Conservation (phyloP, 2,329 filamentous ascomycete species). For the Cladophialophora chaetospira region DNA sequence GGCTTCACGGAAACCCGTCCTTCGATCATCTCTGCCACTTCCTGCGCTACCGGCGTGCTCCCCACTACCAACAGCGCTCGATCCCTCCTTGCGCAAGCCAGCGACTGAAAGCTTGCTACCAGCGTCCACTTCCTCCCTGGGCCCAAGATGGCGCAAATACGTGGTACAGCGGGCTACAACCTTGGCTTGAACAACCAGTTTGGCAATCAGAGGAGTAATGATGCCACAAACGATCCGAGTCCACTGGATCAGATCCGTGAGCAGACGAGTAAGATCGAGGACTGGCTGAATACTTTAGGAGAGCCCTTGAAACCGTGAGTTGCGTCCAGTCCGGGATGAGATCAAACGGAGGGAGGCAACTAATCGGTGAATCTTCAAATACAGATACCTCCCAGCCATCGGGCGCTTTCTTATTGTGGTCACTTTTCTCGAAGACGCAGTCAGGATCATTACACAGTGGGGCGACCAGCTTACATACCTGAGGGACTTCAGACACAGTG, state of each 20-base stretch:
- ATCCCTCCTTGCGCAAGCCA: neutral
- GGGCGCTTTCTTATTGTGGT: constrained; percentile 97
- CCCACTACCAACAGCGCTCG: neutral
- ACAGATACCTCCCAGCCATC: constrained; percentile 88
- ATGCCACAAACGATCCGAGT: constrained; percentile 68
- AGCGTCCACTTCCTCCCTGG: neutral
- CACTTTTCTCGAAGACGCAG: constrained; percentile 94
- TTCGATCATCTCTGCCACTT: too few relatives aligned
- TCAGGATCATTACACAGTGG: constrained; percentile 98
- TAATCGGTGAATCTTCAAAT: constrained; percentile 10
- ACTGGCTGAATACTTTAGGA: constrained; percentile 80
- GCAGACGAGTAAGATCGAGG: constrained; percentile 98
- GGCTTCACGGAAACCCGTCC: too few relatives aligned
- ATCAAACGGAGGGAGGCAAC: too few relatives aligned
- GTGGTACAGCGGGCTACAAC: constrained; percentile 79
- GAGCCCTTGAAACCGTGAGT: constrained; percentile 95
- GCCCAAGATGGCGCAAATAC: constrained; percentile 52
- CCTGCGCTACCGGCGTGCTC: too few relatives aligned
- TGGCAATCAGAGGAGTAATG: constrained; percentile 59
- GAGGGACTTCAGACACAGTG: constrained; percentile 66
- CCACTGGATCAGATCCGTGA: constrained; percentile 85
- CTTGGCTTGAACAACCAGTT: constrained; percentile 75
- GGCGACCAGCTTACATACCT: constrained; percentile 90
- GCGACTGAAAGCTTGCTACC: neutral
- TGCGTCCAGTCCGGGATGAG: constrained; percentile 13